These are phyloP conservation scores for Eutrema yunnanense DNA, from an alignment of 345 rosid genomes.

Conservation along the genomic window DNA sequence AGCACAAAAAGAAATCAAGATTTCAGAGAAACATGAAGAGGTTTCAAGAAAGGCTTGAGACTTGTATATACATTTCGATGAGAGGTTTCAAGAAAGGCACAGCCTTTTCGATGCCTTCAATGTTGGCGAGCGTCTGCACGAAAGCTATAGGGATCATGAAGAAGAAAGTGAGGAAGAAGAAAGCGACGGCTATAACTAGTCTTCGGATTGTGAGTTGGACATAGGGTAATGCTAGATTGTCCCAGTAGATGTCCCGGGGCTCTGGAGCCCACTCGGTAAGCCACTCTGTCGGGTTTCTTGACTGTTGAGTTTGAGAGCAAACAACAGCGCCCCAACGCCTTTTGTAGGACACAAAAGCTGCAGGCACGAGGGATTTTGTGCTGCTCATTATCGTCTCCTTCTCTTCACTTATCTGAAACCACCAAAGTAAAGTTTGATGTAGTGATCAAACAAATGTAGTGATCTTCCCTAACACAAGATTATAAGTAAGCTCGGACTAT, in stretches of 20 bases:
- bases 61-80: slow-evolving; percentile 50
- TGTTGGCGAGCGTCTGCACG: slow-evolving; percentile 90
- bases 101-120: slow-evolving; percentile 86
- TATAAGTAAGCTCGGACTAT: background rate
- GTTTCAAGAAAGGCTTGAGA: background rate
- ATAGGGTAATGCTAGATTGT: slow-evolving; percentile 81
- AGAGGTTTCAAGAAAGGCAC: slow-evolving; percentile 69
- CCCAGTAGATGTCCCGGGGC: slow-evolving; percentile 84
- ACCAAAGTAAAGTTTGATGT: background rate
- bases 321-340: slow-evolving; percentile 92
- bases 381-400: slow-evolving; percentile 48
- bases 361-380: slow-evolving; percentile 53
- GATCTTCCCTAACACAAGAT: too few relatives aligned
- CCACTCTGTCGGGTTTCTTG: slow-evolving; percentile 85
- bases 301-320: slow-evolving; percentile 91
- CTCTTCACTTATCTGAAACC: slow-evolving; percentile 59
- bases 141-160: slow-evolving; percentile 94
- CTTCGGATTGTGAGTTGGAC: slow-evolving; percentile 75
- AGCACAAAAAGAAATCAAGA: background rate
- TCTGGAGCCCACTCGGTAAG: slow-evolving; percentile 96
- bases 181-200: slow-evolving; percentile 55
- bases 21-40: background rate
- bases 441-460: too few relatives aligned
- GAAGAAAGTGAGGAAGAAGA: slow-evolving; percentile 91
- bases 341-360: slow-evolving; percentile 85